Percentiles rank a stretch among this genome's conserved stretches.
These are phyloP conservation scores for Mycocentrospora acerina DNA, from an alignment of 2,329 filamentous ascomycete species.

Conservation along the genomic window DNA sequence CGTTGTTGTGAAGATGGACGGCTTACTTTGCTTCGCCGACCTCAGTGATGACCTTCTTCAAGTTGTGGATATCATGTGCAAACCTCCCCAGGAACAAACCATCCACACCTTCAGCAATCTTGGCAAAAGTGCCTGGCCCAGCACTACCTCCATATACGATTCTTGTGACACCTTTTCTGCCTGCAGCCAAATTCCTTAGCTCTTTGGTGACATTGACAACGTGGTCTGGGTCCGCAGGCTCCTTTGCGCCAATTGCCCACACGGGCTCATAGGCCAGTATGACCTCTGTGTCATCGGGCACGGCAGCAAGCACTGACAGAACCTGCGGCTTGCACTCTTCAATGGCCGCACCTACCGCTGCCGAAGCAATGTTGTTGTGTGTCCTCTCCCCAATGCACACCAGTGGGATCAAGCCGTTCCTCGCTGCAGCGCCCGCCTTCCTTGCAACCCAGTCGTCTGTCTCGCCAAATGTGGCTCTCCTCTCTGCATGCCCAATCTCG, in stretches of 20 bases:
- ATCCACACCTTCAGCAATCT: conserved; percentile 69
- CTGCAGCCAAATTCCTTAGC: conserved; percentile 58
- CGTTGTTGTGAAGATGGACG: not conserved
- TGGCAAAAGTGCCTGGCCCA: conserved; percentile 72
- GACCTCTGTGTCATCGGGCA: conserved; percentile 66
- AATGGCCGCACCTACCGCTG: conserved; percentile 61
- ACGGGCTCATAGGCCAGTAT: conserved; percentile 85
- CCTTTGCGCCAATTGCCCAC: conserved; percentile 78
- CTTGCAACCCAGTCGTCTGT: conserved; percentile 66
- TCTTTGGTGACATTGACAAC: conserved; percentile 69
- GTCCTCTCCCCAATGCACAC: conserved; percentile 78
- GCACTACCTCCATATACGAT: conserved; percentile 84
- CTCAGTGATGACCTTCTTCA: conserved; percentile 72
- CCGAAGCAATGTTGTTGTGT: conserved; percentile 46
- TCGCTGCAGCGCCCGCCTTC: conserved; percentile 69
- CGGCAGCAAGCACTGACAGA: conserved; percentile 59
- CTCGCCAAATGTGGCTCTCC: conserved; percentile 71
- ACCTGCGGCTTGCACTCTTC: conserved; percentile 68
- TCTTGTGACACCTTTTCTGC: conserved; percentile 60
- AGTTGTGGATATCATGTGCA: conserved; percentile 72
- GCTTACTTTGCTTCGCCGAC: conserved; percentile 53
- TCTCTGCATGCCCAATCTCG: conserved; percentile 80
- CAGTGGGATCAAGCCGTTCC: conserved; percentile 72
- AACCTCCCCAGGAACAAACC: conserved; percentile 81
- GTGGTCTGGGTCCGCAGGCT: conserved; percentile 71